Percentiles rank a stretch among this genome's conserved stretches.
Conservation (phyloP, 2,329 filamentous ascomycete genomes). For the Botrytis cinerea region DNA sequence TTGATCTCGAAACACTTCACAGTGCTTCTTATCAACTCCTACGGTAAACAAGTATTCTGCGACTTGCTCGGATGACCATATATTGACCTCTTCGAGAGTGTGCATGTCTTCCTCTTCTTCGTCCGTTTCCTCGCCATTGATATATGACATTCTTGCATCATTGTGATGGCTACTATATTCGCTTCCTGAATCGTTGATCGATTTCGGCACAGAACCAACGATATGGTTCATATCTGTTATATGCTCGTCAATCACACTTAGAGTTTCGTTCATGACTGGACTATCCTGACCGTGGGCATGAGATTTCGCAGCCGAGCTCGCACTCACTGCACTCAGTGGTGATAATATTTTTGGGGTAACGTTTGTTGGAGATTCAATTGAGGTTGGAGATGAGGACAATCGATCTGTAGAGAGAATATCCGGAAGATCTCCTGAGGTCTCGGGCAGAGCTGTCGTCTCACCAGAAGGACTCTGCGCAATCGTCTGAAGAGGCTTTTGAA, state of each 20-base stretch:
- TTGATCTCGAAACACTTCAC: constrained; percentile 91
- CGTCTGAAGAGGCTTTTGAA: not conserved
- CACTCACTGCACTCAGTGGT: constrained; percentile 42
- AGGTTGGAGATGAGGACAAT: not conserved
- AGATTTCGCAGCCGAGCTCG: constrained; percentile 51
- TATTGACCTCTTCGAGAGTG: constrained; percentile 70
- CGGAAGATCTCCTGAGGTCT: not conserved
- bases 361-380: constrained; percentile 1
- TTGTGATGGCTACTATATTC: constrained; percentile 86
- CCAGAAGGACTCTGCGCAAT: not conserved
- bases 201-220: constrained; percentile 51
- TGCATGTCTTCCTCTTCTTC: constrained; percentile 80
- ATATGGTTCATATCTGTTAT: constrained; percentile 74
- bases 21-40: constrained; percentile 86
- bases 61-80: constrained; percentile 79
- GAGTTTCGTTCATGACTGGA: constrained; percentile 87
- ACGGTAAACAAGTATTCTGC: constrained; percentile 84
- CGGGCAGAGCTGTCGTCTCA: not conserved
- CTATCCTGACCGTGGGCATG: constrained; percentile 56
- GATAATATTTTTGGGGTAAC: constrained; percentile 34
- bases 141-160: constrained; percentile 80
- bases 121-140: constrained; percentile 92
- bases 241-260: constrained; percentile 96
- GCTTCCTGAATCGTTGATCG: constrained; percentile 76
- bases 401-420: not conserved